These are phyloP conservation scores for Lophiostoma macrostomum DNA, from an alignment of 495 filamentous ascomycete genomes.

Conservation along the genomic window DNA sequence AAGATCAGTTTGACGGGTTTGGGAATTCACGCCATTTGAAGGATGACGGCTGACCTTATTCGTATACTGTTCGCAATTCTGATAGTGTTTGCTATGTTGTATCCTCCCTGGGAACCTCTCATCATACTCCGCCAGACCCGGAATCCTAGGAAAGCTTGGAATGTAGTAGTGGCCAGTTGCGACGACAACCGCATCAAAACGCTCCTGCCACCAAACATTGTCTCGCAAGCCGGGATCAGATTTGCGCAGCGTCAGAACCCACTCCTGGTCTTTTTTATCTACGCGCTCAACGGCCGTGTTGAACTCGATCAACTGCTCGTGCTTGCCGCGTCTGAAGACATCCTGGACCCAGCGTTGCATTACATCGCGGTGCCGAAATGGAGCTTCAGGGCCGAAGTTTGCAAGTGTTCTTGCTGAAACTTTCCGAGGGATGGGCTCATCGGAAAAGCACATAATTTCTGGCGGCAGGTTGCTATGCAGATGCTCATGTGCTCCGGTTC, in stretches of 20 bases:
- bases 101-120: not conserved
- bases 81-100: conserved; percentile 13
- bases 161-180: conserved; percentile 24
- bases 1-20: too few species aligned
- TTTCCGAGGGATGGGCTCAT: conserved; percentile 42
- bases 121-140: conserved; percentile 11
- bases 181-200: conserved; percentile 21
- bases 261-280: conserved; percentile 12
- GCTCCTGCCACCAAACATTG: conserved; percentile 25
- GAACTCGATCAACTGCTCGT: not conserved
- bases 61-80: not conserved
- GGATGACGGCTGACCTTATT: too few species aligned
- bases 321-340: not conserved
- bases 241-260: conserved; percentile 11
- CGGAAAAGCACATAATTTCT: conserved; percentile 41
- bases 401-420: not conserved
- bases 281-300: conserved; percentile 19
- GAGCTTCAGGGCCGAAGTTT: not conserved
- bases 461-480: conserved; percentile 46
- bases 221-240: not conserved
- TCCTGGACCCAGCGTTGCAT: conserved; percentile 8
- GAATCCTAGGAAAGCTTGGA: conserved; percentile 11
- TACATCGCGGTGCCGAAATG: not conserved
- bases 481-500: conserved; percentile 46
- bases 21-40: too few species aligned